Conservation (phyloP, 768 basidiomycete species). For the Fistulinella prunicolor region DNA sequence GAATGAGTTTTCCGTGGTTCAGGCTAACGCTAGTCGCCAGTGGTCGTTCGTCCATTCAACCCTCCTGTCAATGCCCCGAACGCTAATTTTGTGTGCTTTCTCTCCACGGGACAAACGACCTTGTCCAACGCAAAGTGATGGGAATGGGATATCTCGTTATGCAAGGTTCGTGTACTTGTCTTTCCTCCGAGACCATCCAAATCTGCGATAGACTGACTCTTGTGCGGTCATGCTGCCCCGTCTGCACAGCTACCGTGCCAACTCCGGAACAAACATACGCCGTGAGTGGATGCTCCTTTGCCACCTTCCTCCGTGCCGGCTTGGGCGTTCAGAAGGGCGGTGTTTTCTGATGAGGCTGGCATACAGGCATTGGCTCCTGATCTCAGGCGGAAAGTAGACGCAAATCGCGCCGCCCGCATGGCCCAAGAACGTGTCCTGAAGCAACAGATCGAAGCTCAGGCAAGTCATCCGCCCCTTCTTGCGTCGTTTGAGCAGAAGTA, state of each 20-base stretch:
- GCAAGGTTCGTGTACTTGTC: constrained; percentile 45
- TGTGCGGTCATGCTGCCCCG: constrained; percentile 3
- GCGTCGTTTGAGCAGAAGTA: constrained; percentile 2
- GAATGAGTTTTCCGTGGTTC: constrained; percentile 57
- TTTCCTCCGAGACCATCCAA: constrained; percentile 1
- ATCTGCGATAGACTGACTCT: constrained; percentile 7
- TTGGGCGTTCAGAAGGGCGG: background rate
- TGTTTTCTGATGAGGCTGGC: constrained; percentile 1
- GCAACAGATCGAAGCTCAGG: constrained; percentile 53
- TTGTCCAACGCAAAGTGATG: constrained; percentile 41
- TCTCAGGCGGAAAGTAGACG: constrained; percentile 61
- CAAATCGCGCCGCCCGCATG: constrained; percentile 48
- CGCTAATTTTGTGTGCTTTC: constrained; percentile 7
- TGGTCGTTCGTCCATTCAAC: constrained; percentile 41
- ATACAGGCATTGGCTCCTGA: constrained; percentile 61
- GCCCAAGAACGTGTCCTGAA: constrained; percentile 53
- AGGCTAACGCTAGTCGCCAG: constrained; percentile 46
- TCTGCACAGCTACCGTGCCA: constrained; percentile 32
- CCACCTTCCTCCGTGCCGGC: background rate
- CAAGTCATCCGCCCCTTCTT: constrained; percentile 26
- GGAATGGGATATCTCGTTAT: constrained; percentile 56
- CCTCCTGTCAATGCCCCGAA: background rate
- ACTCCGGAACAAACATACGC: constrained; percentile 37
- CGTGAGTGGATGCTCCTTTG: constrained; percentile 18
- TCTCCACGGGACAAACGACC: background rate